Evolutionary conservation across 73 alveolate genomes (phyloP).

Genomic region (Tetrahymena borealis): DNA sequence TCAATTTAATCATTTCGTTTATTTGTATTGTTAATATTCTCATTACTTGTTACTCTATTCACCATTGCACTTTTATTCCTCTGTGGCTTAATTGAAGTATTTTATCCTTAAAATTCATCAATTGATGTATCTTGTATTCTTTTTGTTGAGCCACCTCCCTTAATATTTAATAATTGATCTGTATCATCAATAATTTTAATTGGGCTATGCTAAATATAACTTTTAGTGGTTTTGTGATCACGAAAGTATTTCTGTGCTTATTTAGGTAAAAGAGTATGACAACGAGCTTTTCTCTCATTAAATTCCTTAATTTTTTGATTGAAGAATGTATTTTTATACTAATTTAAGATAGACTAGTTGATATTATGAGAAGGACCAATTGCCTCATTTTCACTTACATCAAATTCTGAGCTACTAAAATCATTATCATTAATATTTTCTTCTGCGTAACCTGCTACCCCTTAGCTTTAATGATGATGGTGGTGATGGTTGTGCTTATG

Average conservation of each 20-base stretch:
- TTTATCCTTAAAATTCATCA: not conserved
- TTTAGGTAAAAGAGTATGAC: not conserved
- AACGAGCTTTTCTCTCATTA: not conserved
- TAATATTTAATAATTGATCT: not conserved
- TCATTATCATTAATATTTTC: not conserved
- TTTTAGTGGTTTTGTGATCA: not conserved
- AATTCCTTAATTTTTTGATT: not conserved
- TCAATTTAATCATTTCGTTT: not conserved
- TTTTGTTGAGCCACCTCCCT: not conserved
- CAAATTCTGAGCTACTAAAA: not conserved
- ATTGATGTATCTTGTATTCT: not conserved
- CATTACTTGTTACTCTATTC: not conserved
- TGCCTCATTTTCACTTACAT: not conserved
- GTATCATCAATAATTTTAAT: not conserved
- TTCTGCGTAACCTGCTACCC: not conserved
- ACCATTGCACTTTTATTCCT: not conserved
- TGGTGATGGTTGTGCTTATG: not conserved
- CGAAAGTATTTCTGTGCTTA: not conserved
- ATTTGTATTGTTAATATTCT: not conserved
- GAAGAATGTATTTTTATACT: not conserved
- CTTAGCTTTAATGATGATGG: too few species aligned
- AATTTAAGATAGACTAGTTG: not conserved
- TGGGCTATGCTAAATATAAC: not conserved
- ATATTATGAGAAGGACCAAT: not conserved
- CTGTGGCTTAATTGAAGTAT: too few species aligned